Conservation (phyloP, 225 moss, liverwort and hornwort species). For the Polytrichum formosum region DNA sequence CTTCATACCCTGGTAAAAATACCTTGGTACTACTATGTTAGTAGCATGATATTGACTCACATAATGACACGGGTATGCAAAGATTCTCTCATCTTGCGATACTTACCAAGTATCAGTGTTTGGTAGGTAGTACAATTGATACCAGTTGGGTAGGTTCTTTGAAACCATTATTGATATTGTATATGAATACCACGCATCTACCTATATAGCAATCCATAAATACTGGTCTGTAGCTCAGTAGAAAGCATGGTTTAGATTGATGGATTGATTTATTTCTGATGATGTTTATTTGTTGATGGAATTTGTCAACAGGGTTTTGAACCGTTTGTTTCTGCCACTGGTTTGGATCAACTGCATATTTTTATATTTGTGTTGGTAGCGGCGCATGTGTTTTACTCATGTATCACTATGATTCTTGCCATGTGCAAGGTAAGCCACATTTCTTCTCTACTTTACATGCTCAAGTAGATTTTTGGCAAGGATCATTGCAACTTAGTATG, state of each 20-base stretch:
- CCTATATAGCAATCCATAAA: too few relatives aligned
- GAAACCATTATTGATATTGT: too few relatives aligned
- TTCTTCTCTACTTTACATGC: too few relatives aligned
- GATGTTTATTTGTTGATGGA: background rate
- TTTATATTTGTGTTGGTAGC: slow-evolving; percentile 84
- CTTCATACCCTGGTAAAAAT: too few relatives aligned
- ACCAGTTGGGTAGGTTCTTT: too few relatives aligned
- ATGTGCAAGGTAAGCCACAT: slow-evolving; percentile 43
- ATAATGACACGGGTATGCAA: too few relatives aligned
- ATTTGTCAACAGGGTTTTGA: slow-evolving; percentile 10
- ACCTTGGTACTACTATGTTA: background rate
- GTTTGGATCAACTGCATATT: slow-evolving; percentile 86
- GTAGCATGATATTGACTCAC: background rate
- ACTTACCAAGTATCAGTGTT: too few relatives aligned
- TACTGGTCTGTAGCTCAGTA: background rate
- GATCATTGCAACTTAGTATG: too few relatives aligned
- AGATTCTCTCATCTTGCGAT: too few relatives aligned
- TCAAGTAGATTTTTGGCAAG: too few relatives aligned
- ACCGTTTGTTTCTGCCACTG: slow-evolving; percentile 42
- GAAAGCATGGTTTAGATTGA: background rate
- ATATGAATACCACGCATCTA: too few relatives aligned
- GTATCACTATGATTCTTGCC: slow-evolving; percentile 71
- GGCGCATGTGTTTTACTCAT: slow-evolving; percentile 84
- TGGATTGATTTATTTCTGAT: background rate
- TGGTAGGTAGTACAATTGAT: too few relatives aligned